Base-by-base conservation (phyloP, 2,329 filamentous ascomycete genomes). In the Aureobasidium sp. region DNA sequence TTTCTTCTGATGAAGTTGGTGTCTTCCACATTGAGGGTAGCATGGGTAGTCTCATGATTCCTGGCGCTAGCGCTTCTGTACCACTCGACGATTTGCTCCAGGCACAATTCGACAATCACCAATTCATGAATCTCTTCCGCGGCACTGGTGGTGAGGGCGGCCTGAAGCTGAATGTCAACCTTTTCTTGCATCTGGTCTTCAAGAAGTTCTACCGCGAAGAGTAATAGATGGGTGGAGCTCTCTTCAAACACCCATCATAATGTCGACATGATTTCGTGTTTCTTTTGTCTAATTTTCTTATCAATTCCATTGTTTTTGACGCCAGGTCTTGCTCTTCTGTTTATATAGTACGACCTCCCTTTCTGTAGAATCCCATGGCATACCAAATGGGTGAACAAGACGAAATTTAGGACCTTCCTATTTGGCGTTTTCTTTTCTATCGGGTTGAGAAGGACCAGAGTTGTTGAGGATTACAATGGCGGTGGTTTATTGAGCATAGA, bases 51-150 rank as follows among this genome's bases (percentile, higher is more conserved):
- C 95, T 97, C 74, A 93, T 96, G 79, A 89, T 98, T 48, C 91
- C 93, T 0, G 93, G 93, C 4, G 93, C 90, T 6, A 94, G 86
- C 65, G 90, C 89, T 6, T 79, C 89, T 61, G 81, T 98, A 37
- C 84, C 90, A 25, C 85, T 98, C 64, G 93, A 98, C 67, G 91
- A 96, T 63, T 75, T 98, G 58, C 75, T 98, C 64, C 90, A 96
- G 72, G 91, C 93, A 48, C 94, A 98, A 71, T 98, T 96, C 68
- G 93, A 97, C 71, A 90, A 93, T 61, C 88, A 90, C 63, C 90
- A 96, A 71, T 95, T 95, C 69, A 90, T 97, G 81, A 90, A 88
- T 64, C 77, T 97, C 56, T 98, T 98, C 64, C 89, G 94, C 67
- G 80, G 51, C 2, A 39, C 51, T 10, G 40, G 79, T 53, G 68